A percentile compares a stretch with the other conserved stretches of the same genome.
Conservation (phyloP, 306 rosid genomes). For the Dryas alaskensis region DNA sequence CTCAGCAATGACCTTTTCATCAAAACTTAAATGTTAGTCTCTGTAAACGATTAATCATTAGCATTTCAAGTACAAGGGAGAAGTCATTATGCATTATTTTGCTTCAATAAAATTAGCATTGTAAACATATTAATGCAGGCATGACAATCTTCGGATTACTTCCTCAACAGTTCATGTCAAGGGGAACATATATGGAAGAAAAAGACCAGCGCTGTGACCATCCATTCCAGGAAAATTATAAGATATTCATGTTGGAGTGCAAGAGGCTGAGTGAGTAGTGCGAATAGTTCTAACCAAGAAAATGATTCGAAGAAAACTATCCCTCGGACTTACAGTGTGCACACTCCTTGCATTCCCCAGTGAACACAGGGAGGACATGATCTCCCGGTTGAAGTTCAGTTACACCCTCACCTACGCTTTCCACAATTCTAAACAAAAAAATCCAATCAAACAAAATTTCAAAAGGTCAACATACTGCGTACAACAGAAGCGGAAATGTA, state of each 20-base stretch:
- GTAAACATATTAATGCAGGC: background rate
- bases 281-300: no score
- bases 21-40: conserved; percentile 21
- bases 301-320: no score
- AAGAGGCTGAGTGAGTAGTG: background rate
- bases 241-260: background rate
- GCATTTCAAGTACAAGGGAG: background rate
- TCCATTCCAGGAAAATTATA: background rate
- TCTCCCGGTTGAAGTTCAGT: conserved; percentile 74
- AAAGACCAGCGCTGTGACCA: no score
- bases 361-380: conserved; percentile 88
- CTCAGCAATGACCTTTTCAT: conserved; percentile 63
- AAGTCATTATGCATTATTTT: background rate
- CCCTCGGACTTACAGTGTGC: conserved; percentile 70
- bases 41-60: background rate
- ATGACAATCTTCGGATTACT: background rate
- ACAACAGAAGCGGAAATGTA: background rate
- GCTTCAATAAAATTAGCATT: background rate
- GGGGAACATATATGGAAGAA: no score
- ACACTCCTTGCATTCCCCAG: conserved; percentile 91
- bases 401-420: conserved; percentile 91
- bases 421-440: conserved; percentile 42
- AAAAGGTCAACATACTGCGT: background rate
- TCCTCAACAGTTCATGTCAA: background rate
- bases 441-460: background rate